phyloP scores from a whole-genome alignment of 495 filamentous ascomycete species.

The Lichenothelia convexa region DNA sequence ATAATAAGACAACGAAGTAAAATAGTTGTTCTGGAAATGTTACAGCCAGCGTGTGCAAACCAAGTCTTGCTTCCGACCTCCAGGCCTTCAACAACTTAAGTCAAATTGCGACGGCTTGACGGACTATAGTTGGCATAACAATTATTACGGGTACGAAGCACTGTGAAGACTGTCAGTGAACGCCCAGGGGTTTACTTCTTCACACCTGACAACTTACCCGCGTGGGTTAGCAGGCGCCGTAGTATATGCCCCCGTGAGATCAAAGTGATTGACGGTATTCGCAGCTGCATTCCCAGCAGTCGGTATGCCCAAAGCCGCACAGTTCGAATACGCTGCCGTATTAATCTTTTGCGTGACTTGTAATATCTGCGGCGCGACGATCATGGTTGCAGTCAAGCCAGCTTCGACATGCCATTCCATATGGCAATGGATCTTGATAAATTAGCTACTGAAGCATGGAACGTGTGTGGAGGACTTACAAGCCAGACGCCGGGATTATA shows the following conservation, averaged over 20 bases:
- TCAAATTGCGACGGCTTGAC: no score
- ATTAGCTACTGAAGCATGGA: no score
- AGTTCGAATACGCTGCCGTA: neutral
- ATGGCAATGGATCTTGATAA: conserved; percentile 10
- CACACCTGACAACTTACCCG: no score
- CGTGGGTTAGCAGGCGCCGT: neutral
- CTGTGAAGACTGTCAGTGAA: no score
- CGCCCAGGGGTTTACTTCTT: no score
- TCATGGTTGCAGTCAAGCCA: conserved; percentile 5
- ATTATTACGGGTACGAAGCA: no score
- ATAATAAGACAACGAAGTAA: no score
- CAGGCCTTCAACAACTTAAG: no score
- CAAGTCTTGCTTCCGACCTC: no score
- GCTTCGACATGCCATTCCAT: conserved; percentile 10
- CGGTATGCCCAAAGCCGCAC: neutral
- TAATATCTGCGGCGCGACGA: conserved; percentile 4
- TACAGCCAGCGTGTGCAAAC: no score
- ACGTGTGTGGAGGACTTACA: neutral
- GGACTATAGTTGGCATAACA: no score
- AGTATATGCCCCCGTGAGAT: neutral
- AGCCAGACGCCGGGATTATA: conserved; percentile 3
- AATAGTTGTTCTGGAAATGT: no score
- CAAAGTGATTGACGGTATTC: neutral
- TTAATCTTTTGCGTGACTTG: neutral
- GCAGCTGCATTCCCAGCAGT: neutral